These are phyloP conservation scores for Phytophthora pseudosyringae DNA, from an alignment of 352 stramenopile species.

Conservation along the genomic window DNA sequence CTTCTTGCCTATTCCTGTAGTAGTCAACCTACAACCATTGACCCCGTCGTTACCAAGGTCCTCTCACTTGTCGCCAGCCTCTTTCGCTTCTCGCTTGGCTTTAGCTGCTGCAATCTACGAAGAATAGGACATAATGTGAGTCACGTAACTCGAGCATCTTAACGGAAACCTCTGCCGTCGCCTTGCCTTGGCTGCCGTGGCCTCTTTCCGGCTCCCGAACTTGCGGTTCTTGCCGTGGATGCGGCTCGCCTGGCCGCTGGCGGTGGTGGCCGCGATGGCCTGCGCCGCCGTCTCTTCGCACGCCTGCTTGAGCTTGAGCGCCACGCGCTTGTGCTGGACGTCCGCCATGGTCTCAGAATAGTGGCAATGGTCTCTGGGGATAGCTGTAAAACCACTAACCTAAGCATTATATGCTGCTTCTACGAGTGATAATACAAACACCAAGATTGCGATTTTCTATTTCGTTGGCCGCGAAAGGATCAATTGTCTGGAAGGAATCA, in stretches of 20 bases:
- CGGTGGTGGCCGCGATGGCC: constrained; percentile 75
- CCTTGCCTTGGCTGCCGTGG: constrained; percentile 78
- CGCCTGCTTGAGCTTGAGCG: constrained; percentile 75
- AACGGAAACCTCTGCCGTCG: no score
- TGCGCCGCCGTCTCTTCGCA: constrained; percentile 86
- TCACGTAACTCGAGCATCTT: no score
- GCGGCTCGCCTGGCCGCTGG: constrained; percentile 69
- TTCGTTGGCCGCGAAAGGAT: constrained; percentile 17
- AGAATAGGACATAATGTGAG: background rate
- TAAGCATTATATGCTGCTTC: no score
- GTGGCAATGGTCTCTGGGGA: background rate
- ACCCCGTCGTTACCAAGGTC: constrained; percentile 4
- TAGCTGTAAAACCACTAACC: no score
- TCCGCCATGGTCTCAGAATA: constrained; percentile 49
- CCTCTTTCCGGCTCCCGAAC: constrained; percentile 81
- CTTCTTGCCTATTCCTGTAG: constrained; percentile 19
- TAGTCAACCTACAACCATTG: background rate
- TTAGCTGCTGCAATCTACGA: constrained; percentile 79
- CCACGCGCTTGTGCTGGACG: constrained; percentile 70
- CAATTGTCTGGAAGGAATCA: constrained; percentile 17
- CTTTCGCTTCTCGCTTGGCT: constrained; percentile 71
- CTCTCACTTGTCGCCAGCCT: constrained; percentile 15
- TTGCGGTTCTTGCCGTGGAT: constrained; percentile 90
- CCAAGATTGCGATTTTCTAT: background rate
- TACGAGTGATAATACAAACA: background rate